Conservation (phyloP, 2,329 filamentous ascomycete genomes). For the Ilyonectria sp. region DNA sequence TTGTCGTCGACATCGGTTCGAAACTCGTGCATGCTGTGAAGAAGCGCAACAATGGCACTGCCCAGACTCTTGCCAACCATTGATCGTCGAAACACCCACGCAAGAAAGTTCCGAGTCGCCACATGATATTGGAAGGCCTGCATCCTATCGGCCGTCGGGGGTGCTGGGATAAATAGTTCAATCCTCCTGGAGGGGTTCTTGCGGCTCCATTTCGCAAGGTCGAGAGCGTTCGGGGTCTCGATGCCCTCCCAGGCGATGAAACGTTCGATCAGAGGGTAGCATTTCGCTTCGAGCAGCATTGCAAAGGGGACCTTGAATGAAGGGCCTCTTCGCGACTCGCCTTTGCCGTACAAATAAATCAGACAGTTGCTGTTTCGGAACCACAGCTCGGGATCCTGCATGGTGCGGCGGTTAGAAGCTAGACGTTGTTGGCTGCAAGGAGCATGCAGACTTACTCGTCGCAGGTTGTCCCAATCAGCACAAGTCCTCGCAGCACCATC, state of each 20-base stretch:
- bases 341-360: slow-evolving; percentile 77
- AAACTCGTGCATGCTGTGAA: slow-evolving; percentile 76
- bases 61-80: slow-evolving; percentile 79
- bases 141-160: slow-evolving; percentile 65
- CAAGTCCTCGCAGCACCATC: slow-evolving; percentile 64
- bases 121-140: slow-evolving; percentile 75
- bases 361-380: slow-evolving; percentile 77
- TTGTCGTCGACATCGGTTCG: slow-evolving; percentile 70
- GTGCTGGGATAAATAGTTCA: slow-evolving; percentile 81
- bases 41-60: slow-evolving; percentile 73
- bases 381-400: slow-evolving; percentile 81
- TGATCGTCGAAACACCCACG: slow-evolving; percentile 76
- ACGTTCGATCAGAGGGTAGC: slow-evolving; percentile 71
- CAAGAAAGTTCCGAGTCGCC: slow-evolving; percentile 82
- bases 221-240: slow-evolving; percentile 42
- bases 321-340: slow-evolving; percentile 75
- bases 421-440: not conserved
- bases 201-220: slow-evolving; percentile 53
- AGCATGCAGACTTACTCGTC: slow-evolving; percentile 57
- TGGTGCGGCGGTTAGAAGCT: not conserved
- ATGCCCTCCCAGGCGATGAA: slow-evolving; percentile 58
- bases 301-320: slow-evolving; percentile 77
- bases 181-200: slow-evolving; percentile 53
- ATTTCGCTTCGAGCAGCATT: slow-evolving; percentile 70
- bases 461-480: slow-evolving; percentile 63